Evolutionary conservation across 371 early-diverging fungal genomes (phyloP), one percentile per base, ranked within the genome.

Genomic region (Mucor velutinosus): DNA sequence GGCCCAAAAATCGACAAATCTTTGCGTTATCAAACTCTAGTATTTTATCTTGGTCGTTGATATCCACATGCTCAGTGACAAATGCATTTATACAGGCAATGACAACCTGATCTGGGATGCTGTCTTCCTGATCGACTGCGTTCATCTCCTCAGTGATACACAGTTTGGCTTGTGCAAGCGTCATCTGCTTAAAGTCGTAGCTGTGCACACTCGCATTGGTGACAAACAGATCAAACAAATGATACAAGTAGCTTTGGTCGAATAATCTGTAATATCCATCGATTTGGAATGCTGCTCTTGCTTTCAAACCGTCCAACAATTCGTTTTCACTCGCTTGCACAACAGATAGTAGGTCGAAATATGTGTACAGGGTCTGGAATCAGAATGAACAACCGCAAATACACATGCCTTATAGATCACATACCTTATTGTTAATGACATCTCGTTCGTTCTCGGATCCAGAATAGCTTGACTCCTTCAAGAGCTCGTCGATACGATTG

Each of bases 301-400:
- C 66, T 32, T 76, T 63, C 29, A 89, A 67, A 19, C 75, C 86
- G 33, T 58, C 55, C 14, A 59, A 21, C 6, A 89, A 35, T 62
- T 89, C 86, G 4, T 32, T 53, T 55, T 81, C 79, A 65, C 86
- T 86, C 7, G 87, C 86, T 71, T 89, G 89, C 7, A 89, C 73
- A 4, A 75, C 63, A 8, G 81, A 77, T 15, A 75, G 43, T 10
- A 87, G 59, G 17, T 72, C 71, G 1, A 72, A 55, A 15, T 67
- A 71, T 0, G 73, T 76, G 66, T 82, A 79, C 12, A 77, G 45
- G 19, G 45, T 59, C 78, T 80, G 17, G 37, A 4, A 19, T 32
- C 23, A 7, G 39, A 59, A 19, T 12, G 7, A 37, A 59, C 19
- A 11, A 0, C 15, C 14, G 19, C 37, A 4, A 4, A 10, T 25